A percentile compares a stretch with the other conserved stretches of the same genome.
phyloP scores from a whole-genome alignment of 139 green algal genomes.

The Gonium pectorale region DNA sequence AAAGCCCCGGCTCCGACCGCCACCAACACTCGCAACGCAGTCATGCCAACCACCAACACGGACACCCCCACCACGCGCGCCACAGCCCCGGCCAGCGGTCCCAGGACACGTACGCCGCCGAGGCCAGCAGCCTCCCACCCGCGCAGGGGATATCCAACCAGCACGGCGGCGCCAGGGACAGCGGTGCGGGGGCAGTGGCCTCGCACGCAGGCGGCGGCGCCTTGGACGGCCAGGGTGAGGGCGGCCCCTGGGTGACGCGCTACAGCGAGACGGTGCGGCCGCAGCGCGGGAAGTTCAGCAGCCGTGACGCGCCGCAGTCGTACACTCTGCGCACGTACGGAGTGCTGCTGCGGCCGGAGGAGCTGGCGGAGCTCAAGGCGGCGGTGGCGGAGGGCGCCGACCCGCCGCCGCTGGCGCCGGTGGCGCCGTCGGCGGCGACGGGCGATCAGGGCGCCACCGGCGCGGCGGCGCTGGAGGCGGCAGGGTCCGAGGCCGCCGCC shows the following conservation, averaged over 20 bases:
- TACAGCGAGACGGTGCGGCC: constrained; percentile 22
- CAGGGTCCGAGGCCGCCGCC: background rate
- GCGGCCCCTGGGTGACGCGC: constrained; percentile 21
- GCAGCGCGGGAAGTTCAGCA: constrained; percentile 26
- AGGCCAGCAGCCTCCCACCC: no score
- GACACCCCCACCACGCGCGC: background rate
- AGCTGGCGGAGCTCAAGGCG: background rate
- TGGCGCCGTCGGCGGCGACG: no score
- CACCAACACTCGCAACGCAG: background rate
- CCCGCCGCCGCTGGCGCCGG: background rate
- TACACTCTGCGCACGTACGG: constrained; percentile 39
- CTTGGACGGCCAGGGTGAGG: no score
- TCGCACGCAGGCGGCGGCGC: no score
- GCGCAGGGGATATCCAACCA: no score
- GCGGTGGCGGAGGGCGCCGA: background rate
- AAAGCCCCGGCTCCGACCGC: no score
- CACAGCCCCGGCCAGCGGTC: background rate
- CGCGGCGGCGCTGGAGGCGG: background rate
- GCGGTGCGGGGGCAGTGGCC: no score
- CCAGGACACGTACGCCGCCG: background rate
- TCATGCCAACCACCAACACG: background rate
- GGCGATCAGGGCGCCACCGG: no score
- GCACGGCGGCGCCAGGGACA: no score
- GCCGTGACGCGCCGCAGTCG: background rate
- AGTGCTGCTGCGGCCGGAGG: constrained; percentile 13